Base-by-base conservation (phyloP, 495 filamentous ascomycete genomes). In the Penicillium crystallinum region DNA sequence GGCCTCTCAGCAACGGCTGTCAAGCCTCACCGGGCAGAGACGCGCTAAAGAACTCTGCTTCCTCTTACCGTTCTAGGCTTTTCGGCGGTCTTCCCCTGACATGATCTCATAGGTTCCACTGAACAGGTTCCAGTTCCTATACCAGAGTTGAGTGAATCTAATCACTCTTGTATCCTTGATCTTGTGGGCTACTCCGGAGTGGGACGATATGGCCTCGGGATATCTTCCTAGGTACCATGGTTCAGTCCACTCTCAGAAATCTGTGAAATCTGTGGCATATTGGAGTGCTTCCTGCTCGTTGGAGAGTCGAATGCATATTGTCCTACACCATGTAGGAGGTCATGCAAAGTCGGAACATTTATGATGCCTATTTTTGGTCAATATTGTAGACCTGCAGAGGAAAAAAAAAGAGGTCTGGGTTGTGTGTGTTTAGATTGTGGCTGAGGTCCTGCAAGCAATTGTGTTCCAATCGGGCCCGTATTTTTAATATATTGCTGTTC, bases 271-370 rank as follows among this genome's bases (percentile, higher is more conserved):
- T 31, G 29, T 31, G 6, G 29, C 11, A 31, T 27, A 7, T 27
- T 27, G 23, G 3, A 27, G 23, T 27, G 23, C 23, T 7, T 7
- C 23, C 3, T 27, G 7, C 23, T 27, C 7, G 3, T 3, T 27
- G 8, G 5, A 10, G 6, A 43, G 23, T 43, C 15, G 17, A 35
- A 17, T 51, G 31, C 29, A 3, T 22, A 36, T 36, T 36, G 44
- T 40, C 40, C 56, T 65, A 59, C 62, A 62, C 56, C 45, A 59
- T 54, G 58, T 58, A 64, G 58, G 58, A 64, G 58, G 52, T 23
- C 11, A 48, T 62, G 59, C 54, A 56, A 29, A 19, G 17, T 60
- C 62, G 62, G 59, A 62, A 25, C 8, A 42, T 34, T 25, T 57
- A 54, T 50, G 23, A 14, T 49, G 42, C 29, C 29, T 45, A 33